Evolutionary conservation across 192 early-diverging fungal genomes (phyloP), one percentile per base, ranked within the genome.

Genomic region (Coemansia furcata): DNA sequence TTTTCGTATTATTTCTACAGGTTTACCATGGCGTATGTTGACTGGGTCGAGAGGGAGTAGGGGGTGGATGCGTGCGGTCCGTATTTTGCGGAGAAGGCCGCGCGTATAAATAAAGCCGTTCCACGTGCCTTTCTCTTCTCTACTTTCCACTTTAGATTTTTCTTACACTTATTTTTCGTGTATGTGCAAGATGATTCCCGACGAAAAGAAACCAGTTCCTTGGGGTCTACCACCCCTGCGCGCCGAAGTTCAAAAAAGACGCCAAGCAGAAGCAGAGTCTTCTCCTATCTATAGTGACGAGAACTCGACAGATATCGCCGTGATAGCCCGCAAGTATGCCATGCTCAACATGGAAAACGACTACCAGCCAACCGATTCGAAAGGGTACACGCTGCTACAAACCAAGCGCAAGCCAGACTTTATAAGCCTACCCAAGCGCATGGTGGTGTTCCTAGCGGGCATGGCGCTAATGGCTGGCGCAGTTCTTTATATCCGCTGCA

Each of bases 181-280:
- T 17, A 69, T 67, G 55, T 62, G 58, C 35, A 69, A 44, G 21
- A 82, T 82, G 79, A 71, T 82, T 17, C 79, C 72, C 6, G 79
- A 76, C 57, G 79, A 82, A 44, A 82, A 82, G 67, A 82, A 76
- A 50, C 64, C 74, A 8, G 70, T 82, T 11, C 74, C 73, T 15
- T 82, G 79, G 79, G 71, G 74, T 5, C 65, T 82, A n/a, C 79
- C 79, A 17, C 79, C 79, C 21, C 65, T 82, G 50, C 69, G 78
- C 12, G 70, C 72, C 29, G 77, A 79, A 60, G 68, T 63, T 7
- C 54, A 35, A 17, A 57, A 7, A 57, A 57, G 54, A 30, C 61
- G 40, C 26, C 39, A 39, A 12, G 44, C 61, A 39, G 54, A 57
- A 14, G 30, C 54, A 5, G 49, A 52, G 17, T 30, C 54, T 21